Evolutionary conservation across 2,329 filamentous ascomycete genomes (phyloP), one percentile per base, ranked within the genome.

Genomic region (Metarhizium album): DNA sequence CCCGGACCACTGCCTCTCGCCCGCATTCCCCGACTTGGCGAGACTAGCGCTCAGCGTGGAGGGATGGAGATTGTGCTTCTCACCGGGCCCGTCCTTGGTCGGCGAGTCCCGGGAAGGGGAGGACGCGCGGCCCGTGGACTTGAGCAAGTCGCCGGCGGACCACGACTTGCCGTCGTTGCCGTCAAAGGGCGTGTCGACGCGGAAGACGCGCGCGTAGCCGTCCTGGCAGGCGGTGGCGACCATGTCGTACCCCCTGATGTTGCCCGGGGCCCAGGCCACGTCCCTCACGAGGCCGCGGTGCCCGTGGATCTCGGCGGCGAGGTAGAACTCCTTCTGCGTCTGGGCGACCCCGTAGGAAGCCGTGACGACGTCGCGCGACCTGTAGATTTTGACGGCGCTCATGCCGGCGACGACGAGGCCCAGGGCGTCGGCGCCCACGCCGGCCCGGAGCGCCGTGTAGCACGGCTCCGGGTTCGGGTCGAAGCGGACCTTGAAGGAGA

Each of bases 141-240:
- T 72, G 37, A 69, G 57, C 13, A 79, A 64, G 54, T 76, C 72
- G 5, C 67, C 61, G 6, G 67, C 64, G 4, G 74, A 70, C 77
- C 74, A 82, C 5, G 69, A 70, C 57, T 71, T 76, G 45, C 65
- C 76, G 59, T 70, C 76, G 54, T 66, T 71, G 54, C 62, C 69
- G 55, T 59, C 64, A 54, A 68, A 69, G 1, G 78, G 75, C 0
- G 85, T 86, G 35, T 83, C 80, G 18, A 95, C 67, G 59, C 91
- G 83, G 62, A 94, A 95, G n/a, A 98, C 85, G 40, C 91, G 79
- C 40, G 96, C 82, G 59, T 82, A 84, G 3, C 93, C 91, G 64
- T 98, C 93, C 66, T 94, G 94, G 64, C 88, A 93, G 2, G 90
- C 91, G 5, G 90, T 94, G 3, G 91, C 93, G 59, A 97, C 79